Conservation (phyloP, 257 asterid species). For the Mentha longifolia region DNA sequence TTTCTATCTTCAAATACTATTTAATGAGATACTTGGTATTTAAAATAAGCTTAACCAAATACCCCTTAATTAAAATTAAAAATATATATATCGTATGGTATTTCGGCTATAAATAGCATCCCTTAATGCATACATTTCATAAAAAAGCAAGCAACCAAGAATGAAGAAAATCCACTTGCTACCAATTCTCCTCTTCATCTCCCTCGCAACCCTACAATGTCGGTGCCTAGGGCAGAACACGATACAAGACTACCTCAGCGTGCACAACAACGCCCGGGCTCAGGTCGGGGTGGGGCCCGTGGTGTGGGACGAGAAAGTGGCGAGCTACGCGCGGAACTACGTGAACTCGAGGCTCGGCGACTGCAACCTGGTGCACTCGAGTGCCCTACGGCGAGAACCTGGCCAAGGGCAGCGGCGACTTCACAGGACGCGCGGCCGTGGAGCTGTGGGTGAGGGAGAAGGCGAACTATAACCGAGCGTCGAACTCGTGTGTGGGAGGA, state of each 20-base stretch:
- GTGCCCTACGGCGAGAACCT: constrained; percentile 48
- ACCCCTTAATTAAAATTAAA: not conserved
- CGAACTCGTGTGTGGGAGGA: constrained; percentile 42
- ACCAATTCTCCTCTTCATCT: not conserved
- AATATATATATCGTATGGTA: too few species aligned
- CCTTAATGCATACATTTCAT: not conserved
- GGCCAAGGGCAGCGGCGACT: constrained; percentile 33
- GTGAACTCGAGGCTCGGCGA: constrained; percentile 38
- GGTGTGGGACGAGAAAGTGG: constrained; percentile 49
- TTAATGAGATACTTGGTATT: too few species aligned
- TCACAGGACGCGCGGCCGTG: constrained; percentile 40
- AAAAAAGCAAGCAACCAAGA: not conserved
- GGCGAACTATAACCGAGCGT: constrained; percentile 30
- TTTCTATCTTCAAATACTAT: too few species aligned
- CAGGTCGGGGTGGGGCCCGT: constrained; percentile 46
- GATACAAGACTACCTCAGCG: not conserved
- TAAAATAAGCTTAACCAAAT: too few species aligned
- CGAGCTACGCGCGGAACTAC: constrained; percentile 45
- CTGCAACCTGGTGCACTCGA: constrained; percentile 47
- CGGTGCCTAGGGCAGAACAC: not conserved
- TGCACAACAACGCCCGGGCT: not conserved
- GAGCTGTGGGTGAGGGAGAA: constrained; percentile 44
- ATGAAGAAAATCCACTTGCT: not conserved
- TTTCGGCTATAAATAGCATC: not conserved
- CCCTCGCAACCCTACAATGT: not conserved